These are phyloP conservation scores for Candida sanyiensis DNA, from an alignment of 805 yeast species.

Conservation along the genomic window DNA sequence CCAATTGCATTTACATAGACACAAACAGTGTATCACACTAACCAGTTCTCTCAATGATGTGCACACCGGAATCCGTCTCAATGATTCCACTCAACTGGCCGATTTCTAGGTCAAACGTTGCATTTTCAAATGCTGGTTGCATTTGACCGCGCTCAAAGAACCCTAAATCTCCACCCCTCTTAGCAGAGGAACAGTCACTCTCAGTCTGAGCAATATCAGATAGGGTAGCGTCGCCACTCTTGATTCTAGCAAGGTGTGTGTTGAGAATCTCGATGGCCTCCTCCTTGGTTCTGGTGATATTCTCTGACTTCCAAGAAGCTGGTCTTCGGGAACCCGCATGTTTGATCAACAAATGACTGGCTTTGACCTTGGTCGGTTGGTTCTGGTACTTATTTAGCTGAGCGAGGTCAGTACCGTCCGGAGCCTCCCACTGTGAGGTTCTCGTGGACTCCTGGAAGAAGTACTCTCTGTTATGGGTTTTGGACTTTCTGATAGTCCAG, in stretches of 20 bases:
- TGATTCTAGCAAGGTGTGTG: constrained; percentile 50
- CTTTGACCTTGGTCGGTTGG: constrained; percentile 66
- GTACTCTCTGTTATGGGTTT: constrained; percentile 80
- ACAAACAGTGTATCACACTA: not conserved
- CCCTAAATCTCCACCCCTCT: constrained; percentile 90
- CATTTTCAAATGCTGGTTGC: constrained; percentile 93
- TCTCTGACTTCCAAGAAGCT: constrained; percentile 78
- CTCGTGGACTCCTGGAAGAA: constrained; percentile 64
- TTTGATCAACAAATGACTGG: constrained; percentile 77
- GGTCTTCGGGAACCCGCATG: constrained; percentile 85
- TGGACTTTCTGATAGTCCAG: constrained; percentile 78
- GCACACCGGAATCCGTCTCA: constrained; percentile 89
- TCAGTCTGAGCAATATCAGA: constrained; percentile 73
- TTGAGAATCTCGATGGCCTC: constrained; percentile 69
- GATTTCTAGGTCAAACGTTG: constrained; percentile 72
- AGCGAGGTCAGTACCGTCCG: constrained; percentile 68
- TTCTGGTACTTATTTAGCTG: constrained; percentile 52
- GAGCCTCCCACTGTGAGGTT: constrained; percentile 88
- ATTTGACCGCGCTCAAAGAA: constrained; percentile 83
- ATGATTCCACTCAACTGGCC: constrained; percentile 81
- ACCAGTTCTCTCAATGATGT: constrained; percentile 77
- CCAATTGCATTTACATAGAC: not conserved
- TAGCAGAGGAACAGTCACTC: constrained; percentile 83
- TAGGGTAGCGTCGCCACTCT: constrained; percentile 59
- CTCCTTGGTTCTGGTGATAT: constrained; percentile 73